These are phyloP conservation scores for Rhododendron kiyosumense DNA, from an alignment of 148 eudicot species.

Conservation along the genomic window DNA sequence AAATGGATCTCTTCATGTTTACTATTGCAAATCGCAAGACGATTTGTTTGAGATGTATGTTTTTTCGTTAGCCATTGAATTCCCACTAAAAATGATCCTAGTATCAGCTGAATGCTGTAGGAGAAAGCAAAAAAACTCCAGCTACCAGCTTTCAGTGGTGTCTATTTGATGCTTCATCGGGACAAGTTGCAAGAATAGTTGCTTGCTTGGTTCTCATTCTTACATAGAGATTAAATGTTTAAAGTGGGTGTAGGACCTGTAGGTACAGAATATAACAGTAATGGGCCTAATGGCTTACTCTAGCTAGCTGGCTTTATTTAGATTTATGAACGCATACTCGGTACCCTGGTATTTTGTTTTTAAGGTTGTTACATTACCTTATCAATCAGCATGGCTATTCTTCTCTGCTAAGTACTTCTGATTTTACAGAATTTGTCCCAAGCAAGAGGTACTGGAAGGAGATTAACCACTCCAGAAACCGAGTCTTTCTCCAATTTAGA, in stretches of 20 bases:
- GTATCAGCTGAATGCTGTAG: not conserved
- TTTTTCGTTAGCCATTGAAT: not conserved
- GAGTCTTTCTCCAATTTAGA: constrained; percentile 60
- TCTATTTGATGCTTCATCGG: not conserved
- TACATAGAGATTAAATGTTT: not conserved
- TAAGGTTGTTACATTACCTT: not conserved
- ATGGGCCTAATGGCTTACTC: not conserved
- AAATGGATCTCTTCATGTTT: not conserved
- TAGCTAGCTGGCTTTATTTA: not conserved
- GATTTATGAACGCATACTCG: not conserved
- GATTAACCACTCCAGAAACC: constrained; percentile 39
- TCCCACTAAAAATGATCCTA: not conserved
- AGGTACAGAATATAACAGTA: not conserved
- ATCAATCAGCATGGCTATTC: not conserved
- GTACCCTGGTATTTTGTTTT: not conserved
- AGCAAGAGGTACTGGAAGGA: constrained; percentile 61
- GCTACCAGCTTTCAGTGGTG: not conserved
- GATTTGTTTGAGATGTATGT: not conserved
- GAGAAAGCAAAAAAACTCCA: not conserved
- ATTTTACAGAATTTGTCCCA: constrained; percentile 62
- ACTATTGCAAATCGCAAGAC: not conserved
- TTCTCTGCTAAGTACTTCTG: not conserved
- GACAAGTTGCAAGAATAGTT: not conserved
- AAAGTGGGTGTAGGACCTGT: not conserved
- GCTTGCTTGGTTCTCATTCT: not conserved